Evolutionary conservation across 2,329 filamentous ascomycete species (phyloP).

Genomic region (Aspergillus cejpii): DNA sequence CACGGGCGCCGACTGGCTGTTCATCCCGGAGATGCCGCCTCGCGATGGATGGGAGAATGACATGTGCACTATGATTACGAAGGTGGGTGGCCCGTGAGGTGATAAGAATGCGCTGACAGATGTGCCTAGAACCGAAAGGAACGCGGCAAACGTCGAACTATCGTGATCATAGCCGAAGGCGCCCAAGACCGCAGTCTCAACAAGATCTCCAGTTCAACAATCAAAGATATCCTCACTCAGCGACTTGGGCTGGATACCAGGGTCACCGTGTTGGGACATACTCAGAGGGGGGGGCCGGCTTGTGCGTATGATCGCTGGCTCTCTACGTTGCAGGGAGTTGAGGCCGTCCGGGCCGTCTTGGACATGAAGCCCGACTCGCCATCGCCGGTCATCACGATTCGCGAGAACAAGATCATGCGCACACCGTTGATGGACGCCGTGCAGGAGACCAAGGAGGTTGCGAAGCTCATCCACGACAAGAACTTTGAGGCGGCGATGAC

Average conservation of each 20-base stretch:
- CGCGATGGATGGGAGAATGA: slow-evolving; percentile 80
- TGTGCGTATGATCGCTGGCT: slow-evolving; percentile 94
- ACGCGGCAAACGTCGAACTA: slow-evolving; percentile 91
- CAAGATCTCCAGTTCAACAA: slow-evolving; percentile 71
- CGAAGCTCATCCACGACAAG: slow-evolving; percentile 71
- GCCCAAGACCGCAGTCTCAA: slow-evolving; percentile 77
- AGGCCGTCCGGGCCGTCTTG: slow-evolving; percentile 85
- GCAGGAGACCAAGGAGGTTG: slow-evolving; percentile 73
- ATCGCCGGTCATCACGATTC: slow-evolving; percentile 92
- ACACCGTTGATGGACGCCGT: slow-evolving; percentile 88
- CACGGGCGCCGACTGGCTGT: slow-evolving; percentile 92
- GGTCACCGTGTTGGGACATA: slow-evolving; percentile 90
- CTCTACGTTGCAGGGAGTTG: slow-evolving; percentile 84
- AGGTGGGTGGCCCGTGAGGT: slow-evolving; percentile 53
- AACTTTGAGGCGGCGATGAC: slow-evolving; percentile 84
- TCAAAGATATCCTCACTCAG: slow-evolving; percentile 81
- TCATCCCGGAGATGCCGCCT: slow-evolving; percentile 91
- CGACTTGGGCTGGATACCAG: slow-evolving; percentile 81
- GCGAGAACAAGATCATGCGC: slow-evolving; percentile 93
- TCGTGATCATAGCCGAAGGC: slow-evolving; percentile 95
- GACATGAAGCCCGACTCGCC: slow-evolving; percentile 83
- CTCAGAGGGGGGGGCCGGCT: slow-evolving; percentile 89
- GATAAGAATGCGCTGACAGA: too few relatives aligned
- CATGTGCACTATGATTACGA: slow-evolving; percentile 71
- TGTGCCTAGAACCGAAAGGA: slow-evolving; percentile 71